phyloP scores from a whole-genome alignment of 768 basidiomycete species.

The Lentinula raphanica region DNA sequence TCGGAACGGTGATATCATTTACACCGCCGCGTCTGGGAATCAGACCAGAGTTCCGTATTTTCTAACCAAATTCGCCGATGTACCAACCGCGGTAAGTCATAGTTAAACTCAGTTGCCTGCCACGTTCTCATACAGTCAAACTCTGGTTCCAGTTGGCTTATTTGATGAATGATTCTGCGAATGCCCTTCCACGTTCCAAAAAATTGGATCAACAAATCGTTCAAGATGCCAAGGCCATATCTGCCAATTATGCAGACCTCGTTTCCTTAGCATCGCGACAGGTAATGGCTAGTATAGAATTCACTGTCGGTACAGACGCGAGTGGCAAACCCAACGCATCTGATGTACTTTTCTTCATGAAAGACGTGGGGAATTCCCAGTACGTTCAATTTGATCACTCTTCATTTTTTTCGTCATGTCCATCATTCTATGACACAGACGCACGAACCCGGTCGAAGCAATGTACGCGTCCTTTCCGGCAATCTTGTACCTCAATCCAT shows the following conservation, averaged over 20 bases:
- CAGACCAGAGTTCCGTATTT: constrained; percentile 7
- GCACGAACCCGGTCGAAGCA: constrained; percentile 35
- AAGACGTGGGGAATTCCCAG: constrained; percentile 39
- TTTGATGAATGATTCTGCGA: constrained; percentile 27
- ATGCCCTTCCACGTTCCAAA: constrained; percentile 29
- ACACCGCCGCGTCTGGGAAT: background rate
- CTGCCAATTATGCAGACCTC: constrained; percentile 35
- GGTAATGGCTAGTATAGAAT: constrained; percentile 39
- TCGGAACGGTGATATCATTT: background rate
- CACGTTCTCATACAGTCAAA: background rate
- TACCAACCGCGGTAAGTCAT: constrained; percentile 4
- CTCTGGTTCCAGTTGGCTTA: background rate
- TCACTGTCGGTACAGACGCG: constrained; percentile 30
- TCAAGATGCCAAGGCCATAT: constrained; percentile 30
- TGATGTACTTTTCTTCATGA: constrained; percentile 45
- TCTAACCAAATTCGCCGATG: constrained; percentile 1
- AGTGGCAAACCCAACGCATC: constrained; percentile 28
- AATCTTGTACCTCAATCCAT: constrained; percentile 34
- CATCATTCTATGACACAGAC: background rate
- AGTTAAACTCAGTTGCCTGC: background rate
- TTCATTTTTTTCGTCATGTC: background rate
- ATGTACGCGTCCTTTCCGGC: constrained; percentile 34
- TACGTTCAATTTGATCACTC: constrained; percentile 15
- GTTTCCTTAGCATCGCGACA: constrained; percentile 40
- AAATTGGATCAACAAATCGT: constrained; percentile 35